Conservation (phyloP, 1,284 basidiomycete species). For the Bjerkandera adusta region DNA sequence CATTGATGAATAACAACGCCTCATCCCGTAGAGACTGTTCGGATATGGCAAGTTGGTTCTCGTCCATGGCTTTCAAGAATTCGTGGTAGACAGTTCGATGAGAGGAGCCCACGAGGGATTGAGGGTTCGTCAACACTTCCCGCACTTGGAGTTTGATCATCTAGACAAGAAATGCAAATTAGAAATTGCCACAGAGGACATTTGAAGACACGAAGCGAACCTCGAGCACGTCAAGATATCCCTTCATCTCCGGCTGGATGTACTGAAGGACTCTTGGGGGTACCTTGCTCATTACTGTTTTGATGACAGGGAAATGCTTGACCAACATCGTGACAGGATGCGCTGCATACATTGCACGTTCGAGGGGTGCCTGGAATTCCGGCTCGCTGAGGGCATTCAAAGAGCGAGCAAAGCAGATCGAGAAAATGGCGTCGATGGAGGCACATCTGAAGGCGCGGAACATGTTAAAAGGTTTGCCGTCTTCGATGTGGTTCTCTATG, state of each 20-base stretch:
- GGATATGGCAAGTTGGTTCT: slow-evolving; percentile 5
- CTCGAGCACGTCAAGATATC: slow-evolving; percentile 1
- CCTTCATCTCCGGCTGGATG: background rate
- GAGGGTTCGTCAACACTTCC: slow-evolving; percentile 27
- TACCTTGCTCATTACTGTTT: slow-evolving; percentile 5
- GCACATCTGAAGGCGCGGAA: slow-evolving; percentile 22
- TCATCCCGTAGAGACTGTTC: slow-evolving; percentile 23
- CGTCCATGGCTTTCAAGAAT: slow-evolving; percentile 17
- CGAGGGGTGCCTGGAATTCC: slow-evolving; percentile 27
- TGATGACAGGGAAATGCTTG: slow-evolving; percentile 28
- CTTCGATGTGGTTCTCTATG: background rate
- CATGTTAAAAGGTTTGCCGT: slow-evolving; percentile 13
- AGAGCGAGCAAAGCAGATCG: slow-evolving; percentile 28
- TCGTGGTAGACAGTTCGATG: slow-evolving; percentile 30
- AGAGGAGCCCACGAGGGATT: slow-evolving; percentile 19
- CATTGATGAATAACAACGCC: slow-evolving; percentile 26
- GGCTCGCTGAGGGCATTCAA: slow-evolving; percentile 19
- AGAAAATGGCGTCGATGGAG: slow-evolving; percentile 28
- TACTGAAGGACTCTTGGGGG: slow-evolving; percentile 1
- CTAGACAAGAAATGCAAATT: slow-evolving; percentile 4
- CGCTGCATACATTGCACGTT: slow-evolving; percentile 22
- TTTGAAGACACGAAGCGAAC: background rate
- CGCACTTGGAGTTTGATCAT: slow-evolving; percentile 27
- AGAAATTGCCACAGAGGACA: background rate
- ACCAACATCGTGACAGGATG: slow-evolving; percentile 21